Evolutionary conservation across 345 rosid species (phyloP).

Genomic region (Gossypioides kirkii): DNA sequence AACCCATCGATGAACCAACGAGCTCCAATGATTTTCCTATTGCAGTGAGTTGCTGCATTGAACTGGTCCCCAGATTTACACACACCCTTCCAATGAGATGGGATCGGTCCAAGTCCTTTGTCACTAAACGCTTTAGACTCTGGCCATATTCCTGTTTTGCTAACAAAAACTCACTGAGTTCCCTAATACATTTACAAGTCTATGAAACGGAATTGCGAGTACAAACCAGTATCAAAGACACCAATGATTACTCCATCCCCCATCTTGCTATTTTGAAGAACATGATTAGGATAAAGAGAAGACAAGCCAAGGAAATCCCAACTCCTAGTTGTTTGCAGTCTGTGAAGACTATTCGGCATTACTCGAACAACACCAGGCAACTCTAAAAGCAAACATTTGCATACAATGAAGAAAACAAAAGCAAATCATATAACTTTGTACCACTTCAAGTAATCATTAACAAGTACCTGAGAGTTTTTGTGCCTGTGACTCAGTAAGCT

Average conservation of each 20-base stretch:
- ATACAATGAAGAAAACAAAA: not conserved
- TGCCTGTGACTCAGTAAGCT: conserved; percentile 55
- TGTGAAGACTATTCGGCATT: conserved; percentile 47
- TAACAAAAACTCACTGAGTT: not conserved
- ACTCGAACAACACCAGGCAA: conserved; percentile 53
- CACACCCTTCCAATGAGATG: conserved; percentile 36
- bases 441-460: not conserved
- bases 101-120: conserved; percentile 37
- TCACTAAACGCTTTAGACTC: conserved; percentile 31
- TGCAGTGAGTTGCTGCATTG: conserved; percentile 29
- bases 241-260: conserved; percentile 70
- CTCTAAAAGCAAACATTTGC: conserved; percentile 25
- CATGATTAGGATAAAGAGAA: conserved; percentile 24
- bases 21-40: conserved; percentile 33
- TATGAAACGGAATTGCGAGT: not conserved
- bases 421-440: not conserved
- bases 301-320: conserved; percentile 34
- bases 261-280: conserved; percentile 32
- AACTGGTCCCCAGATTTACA: conserved; percentile 35
- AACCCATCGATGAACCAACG: conserved; percentile 30
- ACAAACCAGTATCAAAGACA: conserved; percentile 53
- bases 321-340: conserved; percentile 56
- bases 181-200: not conserved
- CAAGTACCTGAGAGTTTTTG: conserved; percentile 41
- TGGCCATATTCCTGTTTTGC: conserved; percentile 36